A percentile compares a stretch with the other conserved stretches of the same genome.
Conservation (phyloP, 495 filamentous ascomycete genomes). For the Thermothielavioides terrestris region DNA sequence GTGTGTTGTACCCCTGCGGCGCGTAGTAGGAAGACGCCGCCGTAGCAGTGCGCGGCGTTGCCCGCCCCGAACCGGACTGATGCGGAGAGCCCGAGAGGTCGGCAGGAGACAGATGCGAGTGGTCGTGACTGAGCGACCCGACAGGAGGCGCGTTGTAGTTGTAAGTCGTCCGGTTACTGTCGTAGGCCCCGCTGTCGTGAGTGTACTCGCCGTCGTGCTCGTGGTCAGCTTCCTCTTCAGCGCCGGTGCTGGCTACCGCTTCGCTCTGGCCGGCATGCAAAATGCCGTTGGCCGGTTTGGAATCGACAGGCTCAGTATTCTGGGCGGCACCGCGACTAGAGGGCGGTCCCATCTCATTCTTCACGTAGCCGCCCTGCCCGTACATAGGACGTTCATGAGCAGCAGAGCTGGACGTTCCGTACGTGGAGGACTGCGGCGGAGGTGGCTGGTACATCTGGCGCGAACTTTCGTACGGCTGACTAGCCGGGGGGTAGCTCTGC, state of each 20-base stretch:
- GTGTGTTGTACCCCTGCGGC: conserved; percentile 63
- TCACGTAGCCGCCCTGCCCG: conserved; percentile 61
- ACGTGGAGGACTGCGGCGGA: conserved; percentile 60
- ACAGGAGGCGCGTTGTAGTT: conserved; percentile 62
- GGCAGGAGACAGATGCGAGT: conserved; percentile 70
- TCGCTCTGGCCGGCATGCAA: conserved; percentile 46
- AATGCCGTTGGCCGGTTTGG: conserved; percentile 60
- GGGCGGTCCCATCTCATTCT: conserved; percentile 88
- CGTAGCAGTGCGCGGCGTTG: conserved; percentile 70
- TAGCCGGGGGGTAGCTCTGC: conserved; percentile 61
- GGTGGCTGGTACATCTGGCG: conserved; percentile 73
- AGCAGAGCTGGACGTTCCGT: conserved; percentile 53
- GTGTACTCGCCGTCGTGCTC: conserved; percentile 75
- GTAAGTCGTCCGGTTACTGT: conserved; percentile 61
- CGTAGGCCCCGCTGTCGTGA: conserved; percentile 61
- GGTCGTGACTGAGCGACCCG: conserved; percentile 59
- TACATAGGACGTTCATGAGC: conserved; percentile 67
- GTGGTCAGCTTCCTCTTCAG: conserved; percentile 68
- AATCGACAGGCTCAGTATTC: conserved; percentile 53
- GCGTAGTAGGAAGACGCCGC: conserved; percentile 66
- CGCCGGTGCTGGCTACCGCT: conserved; percentile 48
- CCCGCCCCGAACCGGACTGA: conserved; percentile 74
- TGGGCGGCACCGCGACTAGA: conserved; percentile 50
- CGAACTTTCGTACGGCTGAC: conserved; percentile 67
- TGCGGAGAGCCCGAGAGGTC: conserved; percentile 88